phyloP scores from a whole-genome alignment of 2,329 filamentous ascomycete species.

The Colletotrichum kahawae region DNA sequence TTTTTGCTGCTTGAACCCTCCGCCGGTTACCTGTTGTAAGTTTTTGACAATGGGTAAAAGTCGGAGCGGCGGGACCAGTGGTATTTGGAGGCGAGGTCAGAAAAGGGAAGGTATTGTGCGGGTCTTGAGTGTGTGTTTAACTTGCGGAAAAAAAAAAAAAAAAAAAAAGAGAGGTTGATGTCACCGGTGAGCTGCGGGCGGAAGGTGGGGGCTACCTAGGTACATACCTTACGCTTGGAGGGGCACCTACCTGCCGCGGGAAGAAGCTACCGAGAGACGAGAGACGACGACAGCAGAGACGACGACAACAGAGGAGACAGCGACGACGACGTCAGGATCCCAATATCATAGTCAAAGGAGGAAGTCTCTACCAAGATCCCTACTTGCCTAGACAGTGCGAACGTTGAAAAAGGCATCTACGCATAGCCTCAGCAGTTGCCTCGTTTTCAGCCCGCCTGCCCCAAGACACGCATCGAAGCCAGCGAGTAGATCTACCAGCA shows the following conservation, averaged over 20 bases:
- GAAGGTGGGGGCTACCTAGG: constrained; percentile 11
- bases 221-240: background rate
- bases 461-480: too few relatives aligned
- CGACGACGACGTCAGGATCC: too few relatives aligned
- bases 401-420: background rate
- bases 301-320: too few relatives aligned
- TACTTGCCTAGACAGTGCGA: background rate
- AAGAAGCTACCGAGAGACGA: background rate
- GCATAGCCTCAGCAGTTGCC: background rate
- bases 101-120: constrained; percentile 2
- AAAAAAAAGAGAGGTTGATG: constrained; percentile 6
- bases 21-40: background rate
- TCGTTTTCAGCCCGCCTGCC: background rate
- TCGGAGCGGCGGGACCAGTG: background rate
- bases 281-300: background rate
- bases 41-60: background rate
- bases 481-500: too few relatives aligned
- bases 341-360: background rate
- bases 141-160: background rate
- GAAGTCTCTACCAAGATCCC: background rate
- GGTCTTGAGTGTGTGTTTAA: background rate
- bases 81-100: background rate
- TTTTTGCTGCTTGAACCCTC: background rate
- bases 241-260: background rate
- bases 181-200: background rate